phyloP scores from a whole-genome alignment of 306 rosid genomes.

The Abrus pulchellus region DNA sequence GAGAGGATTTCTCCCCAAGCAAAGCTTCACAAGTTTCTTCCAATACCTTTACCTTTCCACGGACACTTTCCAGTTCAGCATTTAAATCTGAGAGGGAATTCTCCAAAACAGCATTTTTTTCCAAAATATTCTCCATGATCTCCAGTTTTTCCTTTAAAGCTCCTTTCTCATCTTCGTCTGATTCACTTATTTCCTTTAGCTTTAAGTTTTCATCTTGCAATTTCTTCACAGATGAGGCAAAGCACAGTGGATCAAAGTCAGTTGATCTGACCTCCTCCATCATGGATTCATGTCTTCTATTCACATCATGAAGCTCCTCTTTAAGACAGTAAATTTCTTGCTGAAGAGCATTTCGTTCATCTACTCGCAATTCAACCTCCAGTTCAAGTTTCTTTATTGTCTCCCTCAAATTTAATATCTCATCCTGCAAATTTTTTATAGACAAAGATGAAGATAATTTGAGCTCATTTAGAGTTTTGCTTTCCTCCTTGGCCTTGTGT shows the following conservation, averaged over 20 bases:
- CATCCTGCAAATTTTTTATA: constrained; percentile 69
- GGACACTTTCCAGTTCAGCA: constrained; percentile 67
- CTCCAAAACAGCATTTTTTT: constrained; percentile 80
- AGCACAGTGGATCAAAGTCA: constrained; percentile 67
- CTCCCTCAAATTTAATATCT: constrained; percentile 76
- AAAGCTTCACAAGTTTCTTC: constrained; percentile 77
- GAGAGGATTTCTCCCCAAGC: constrained; percentile 69
- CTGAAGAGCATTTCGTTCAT: constrained; percentile 91
- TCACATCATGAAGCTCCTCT: constrained; percentile 72
- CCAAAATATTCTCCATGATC: constrained; percentile 73
- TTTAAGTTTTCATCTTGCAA: constrained; percentile 74
- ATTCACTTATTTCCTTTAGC: constrained; percentile 67
- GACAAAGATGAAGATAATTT: constrained; percentile 76
- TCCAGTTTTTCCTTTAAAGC: constrained; percentile 74
- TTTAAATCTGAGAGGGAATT: constrained; percentile 76
- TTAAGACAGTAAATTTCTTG: constrained; percentile 87
- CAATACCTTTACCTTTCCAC: constrained; percentile 65
- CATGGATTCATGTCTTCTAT: constrained; percentile 62
- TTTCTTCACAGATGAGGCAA: constrained; percentile 76
- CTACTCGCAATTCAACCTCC: constrained; percentile 71
- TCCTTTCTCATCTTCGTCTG: constrained; percentile 63
- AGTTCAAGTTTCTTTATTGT: constrained; percentile 76
- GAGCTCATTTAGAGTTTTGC: constrained; percentile 67
- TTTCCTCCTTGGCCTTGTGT: constrained; percentile 70
- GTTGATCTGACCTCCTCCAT: constrained; percentile 75